Evolutionary conservation across 1,284 basidiomycete genomes (phyloP), one percentile per base, ranked within the genome.

Genomic region (Neonothopanus nambi): DNA sequence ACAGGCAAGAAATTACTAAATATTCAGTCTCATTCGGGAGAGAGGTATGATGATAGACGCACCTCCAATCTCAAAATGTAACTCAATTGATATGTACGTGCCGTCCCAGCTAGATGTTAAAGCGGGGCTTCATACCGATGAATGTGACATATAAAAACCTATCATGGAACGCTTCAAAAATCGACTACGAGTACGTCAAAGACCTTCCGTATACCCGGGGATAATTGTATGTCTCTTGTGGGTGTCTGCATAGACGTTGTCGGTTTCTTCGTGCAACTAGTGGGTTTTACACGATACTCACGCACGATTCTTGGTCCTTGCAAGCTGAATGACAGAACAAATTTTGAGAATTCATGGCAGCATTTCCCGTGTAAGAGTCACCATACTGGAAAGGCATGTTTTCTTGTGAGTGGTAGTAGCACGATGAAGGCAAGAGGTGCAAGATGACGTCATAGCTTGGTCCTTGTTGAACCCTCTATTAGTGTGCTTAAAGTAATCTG

Each of bases 291-390:
- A 20, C n/a, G n/a, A 15, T 11, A 38, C 51, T 37, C 9, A 52
- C 51, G 51, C 17, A 44, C 36, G 24, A 52, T 44, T 38, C 43
- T 38, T 45, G 43, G 43, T 26, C 43, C 51, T n/a, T 52, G 26
- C 15, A 52, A 46, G 18, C 51, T 52, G 23, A n/a, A 23, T 13
- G 9, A n/a, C n/a, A n/a, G n/a, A n/a, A 17, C 11, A 13, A 24
- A 17, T 18, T 37, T 20, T 24, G 42, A 18, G n/a, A 41, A 17
- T 2, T 23, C 26, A 17, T 30, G 12, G 2, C 21, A 13, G 20
- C 4, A 52, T 35, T 3, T 30, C 17, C 42, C 39, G 48, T n/a
- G n/a, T n/a, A 38, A 39, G 24, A 39, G 20, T 43, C 15, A 37
- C 18, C 51, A 44, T 43, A 44, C 18, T 51, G 28, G 18, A 37